Evolutionary conservation across 768 basidiomycete species (phyloP), one percentile per base, ranked within the genome.

Genomic region (Paxillus ammoniavirescens): DNA sequence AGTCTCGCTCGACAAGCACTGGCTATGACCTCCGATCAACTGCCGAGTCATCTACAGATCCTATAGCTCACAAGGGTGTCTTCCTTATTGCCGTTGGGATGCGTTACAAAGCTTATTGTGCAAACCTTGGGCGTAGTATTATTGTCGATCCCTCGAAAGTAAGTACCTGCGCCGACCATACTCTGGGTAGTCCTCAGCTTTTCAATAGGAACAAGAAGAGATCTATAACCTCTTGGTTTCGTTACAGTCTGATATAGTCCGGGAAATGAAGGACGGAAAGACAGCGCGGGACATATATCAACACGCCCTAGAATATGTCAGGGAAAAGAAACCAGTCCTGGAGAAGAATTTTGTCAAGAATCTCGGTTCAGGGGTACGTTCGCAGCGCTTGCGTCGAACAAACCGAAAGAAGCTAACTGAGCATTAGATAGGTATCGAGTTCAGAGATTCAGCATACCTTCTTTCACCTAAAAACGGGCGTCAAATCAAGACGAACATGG

Each of bases 141-240:
- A 91, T 98, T 61, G 94, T 98, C 37, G 93, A 96, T 65, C 96
- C 96, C 2, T 86, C 86, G 58, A 86, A 89, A 63, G 93, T 94
- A 56, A 54, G 43, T 38, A 18, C 26, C 9, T 5, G 21, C 33
- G 44, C 18, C 50, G 21, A 15, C 52, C 38, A 40, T 35, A 8
- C 33, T 17, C 10, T 17, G n/a, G 51, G 15, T 49, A 23, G 17
- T 31, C 15, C 8, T 43, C 49, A 38, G 61, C 43, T 41, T 47
- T 36, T 3, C 36, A 23, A 14, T 64, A 98, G 95, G 86, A 89
- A 50, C 96, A 98, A 87, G 93, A 98, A 74, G 78, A 82, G 5
- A 86, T 91, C 58, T 98, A 97, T 69, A 79, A 79, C 40, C 75
- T 94, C 17, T 77, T 98, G 42, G 68, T 94, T 15, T 78, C 84